These are phyloP conservation scores for Cichorium intybus DNA, from an alignment of 140 eudicot species.

Conservation along the genomic window DNA sequence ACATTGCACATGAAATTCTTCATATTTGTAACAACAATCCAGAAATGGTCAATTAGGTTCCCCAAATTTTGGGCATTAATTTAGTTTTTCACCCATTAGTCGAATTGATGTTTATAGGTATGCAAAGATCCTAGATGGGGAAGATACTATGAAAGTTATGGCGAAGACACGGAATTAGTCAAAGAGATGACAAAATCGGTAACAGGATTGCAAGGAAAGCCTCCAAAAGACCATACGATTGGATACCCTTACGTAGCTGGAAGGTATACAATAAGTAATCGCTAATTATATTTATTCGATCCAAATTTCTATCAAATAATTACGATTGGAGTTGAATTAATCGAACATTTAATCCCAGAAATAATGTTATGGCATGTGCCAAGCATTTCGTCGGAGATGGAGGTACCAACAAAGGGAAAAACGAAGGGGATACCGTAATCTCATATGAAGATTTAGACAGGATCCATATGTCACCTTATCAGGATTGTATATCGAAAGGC, in stretches of 20 bases:
- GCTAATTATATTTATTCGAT: not conserved
- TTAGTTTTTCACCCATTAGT: slow-evolving; percentile 14
- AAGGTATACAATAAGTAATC: slow-evolving; percentile 46
- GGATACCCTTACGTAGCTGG: slow-evolving; percentile 96
- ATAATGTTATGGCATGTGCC: slow-evolving; percentile 82
- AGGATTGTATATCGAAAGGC: slow-evolving; percentile 77
- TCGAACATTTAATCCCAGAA: slow-evolving; percentile 45
- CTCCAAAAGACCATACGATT: slow-evolving; percentile 67
- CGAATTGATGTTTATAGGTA: slow-evolving; percentile 40
- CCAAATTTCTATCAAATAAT: not conserved
- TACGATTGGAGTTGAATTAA: not conserved
- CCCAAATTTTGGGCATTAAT: too few species aligned
- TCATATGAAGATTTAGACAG: slow-evolving; percentile 70
- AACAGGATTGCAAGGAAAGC: slow-evolving; percentile 91
- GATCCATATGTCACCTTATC: slow-evolving; percentile 82
- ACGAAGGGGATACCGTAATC: slow-evolving; percentile 76
- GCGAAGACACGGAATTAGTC: slow-evolving; percentile 73
- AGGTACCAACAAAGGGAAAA: slow-evolving; percentile 81
- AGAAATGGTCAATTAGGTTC: too few species aligned
- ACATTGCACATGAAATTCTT: too few species aligned
- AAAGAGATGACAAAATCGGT: slow-evolving; percentile 76
- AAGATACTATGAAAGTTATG: slow-evolving; percentile 77
- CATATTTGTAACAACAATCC: not conserved
- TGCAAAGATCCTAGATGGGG: slow-evolving; percentile 98
- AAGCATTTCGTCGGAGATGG: slow-evolving; percentile 98